Conservation (phyloP, 1,284 basidiomycete species). For the Ustilago trichophora region DNA sequence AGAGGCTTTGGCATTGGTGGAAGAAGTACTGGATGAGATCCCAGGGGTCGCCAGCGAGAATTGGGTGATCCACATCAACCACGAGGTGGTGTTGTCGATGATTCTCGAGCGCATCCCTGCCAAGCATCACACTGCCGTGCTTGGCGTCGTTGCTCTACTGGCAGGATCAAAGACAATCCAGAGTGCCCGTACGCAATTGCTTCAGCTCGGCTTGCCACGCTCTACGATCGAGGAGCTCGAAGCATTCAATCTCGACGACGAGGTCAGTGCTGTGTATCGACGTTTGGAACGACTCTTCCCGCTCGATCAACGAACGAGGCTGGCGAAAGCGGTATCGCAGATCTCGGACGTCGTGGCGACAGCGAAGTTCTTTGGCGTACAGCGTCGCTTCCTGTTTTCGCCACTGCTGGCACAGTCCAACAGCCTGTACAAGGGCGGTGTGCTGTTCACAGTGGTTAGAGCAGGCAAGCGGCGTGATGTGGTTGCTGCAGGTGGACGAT, state of each 20-base stretch:
- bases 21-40: slow-evolving; percentile 61
- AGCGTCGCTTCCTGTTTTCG: slow-evolving; percentile 74
- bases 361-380: slow-evolving; percentile 74
- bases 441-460: slow-evolving; percentile 78
- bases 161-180: slow-evolving; percentile 40
- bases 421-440: slow-evolving; percentile 76
- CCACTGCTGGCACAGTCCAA: slow-evolving; percentile 75
- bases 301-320: slow-evolving; percentile 42
- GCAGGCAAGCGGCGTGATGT: slow-evolving; percentile 75
- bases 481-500: slow-evolving; percentile 80
- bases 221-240: slow-evolving; percentile 65
- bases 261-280: slow-evolving; percentile 45
- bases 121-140: slow-evolving; percentile 53
- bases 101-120: slow-evolving; percentile 59
- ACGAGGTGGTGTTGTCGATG: slow-evolving; percentile 52
- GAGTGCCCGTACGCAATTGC: slow-evolving; percentile 50
- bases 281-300: slow-evolving; percentile 53
- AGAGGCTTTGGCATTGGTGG: slow-evolving; percentile 59
- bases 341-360: slow-evolving; percentile 75
- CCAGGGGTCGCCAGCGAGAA: slow-evolving; percentile 58
- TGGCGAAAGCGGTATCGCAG: slow-evolving; percentile 69
- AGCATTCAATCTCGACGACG: slow-evolving; percentile 51
- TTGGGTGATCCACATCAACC: slow-evolving; percentile 64
- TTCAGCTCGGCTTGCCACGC: slow-evolving; percentile 50
- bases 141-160: slow-evolving; percentile 43